A percentile compares a stretch with the other conserved stretches of the same genome.
Evolutionary conservation across 192 early-diverging fungal species (phyloP).

Genomic region (Backusella circina): DNA sequence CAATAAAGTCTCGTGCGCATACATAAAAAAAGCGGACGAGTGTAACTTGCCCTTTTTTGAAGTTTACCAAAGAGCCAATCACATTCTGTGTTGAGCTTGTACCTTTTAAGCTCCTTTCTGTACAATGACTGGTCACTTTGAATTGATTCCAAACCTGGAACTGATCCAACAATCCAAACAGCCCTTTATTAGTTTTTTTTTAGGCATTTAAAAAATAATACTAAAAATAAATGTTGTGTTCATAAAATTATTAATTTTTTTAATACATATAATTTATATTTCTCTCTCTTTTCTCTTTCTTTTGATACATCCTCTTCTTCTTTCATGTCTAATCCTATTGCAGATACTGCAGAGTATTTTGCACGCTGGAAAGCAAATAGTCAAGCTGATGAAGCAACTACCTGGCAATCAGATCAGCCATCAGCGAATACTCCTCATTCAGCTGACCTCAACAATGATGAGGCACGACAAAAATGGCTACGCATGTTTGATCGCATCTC

Average conservation of each 20-base stretch:
- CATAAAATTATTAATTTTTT: constrained; percentile 3
- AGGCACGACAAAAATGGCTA: constrained; percentile 1
- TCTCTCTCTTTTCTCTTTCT: neutral
- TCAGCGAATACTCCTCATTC: neutral
- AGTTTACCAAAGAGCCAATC: neutral
- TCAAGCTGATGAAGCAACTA: neutral
- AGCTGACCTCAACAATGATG: neutral
- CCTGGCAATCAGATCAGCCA: neutral
- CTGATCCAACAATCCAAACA: neutral
- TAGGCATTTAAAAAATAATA: constrained; percentile 7
- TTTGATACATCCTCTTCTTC: too few relatives aligned
- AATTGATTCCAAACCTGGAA: neutral
- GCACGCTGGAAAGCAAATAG: constrained; percentile 3
- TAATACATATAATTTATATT: constrained; percentile 2
- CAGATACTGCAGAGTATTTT: constrained; percentile 28
- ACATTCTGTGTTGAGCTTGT: neutral
- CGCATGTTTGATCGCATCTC: constrained; percentile 3
- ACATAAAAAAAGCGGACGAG: neutral
- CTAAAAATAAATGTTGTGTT: constrained; percentile 11
- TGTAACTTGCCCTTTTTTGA: neutral
- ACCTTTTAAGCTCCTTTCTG: neutral
- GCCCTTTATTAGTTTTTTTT: neutral
- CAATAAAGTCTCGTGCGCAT: neutral
- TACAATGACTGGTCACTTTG: neutral
- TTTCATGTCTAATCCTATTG: constrained; percentile 30